Percentiles rank a stretch among this genome's conserved stretches.
These are phyloP conservation scores for Earliella scabrosa DNA, from an alignment of 1,284 basidiomycete species.

Conservation along the genomic window DNA sequence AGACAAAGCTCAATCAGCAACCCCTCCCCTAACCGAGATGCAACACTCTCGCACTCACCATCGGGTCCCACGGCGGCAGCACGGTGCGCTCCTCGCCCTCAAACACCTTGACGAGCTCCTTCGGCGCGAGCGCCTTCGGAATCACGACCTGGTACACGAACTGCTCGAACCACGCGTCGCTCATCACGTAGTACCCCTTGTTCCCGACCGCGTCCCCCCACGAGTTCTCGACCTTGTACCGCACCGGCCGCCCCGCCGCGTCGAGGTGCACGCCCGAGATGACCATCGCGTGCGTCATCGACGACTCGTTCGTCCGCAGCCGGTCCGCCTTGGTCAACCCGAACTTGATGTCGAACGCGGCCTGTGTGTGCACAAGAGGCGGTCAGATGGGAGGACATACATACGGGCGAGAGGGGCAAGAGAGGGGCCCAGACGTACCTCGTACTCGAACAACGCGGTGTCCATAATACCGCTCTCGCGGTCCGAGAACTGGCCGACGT, in stretches of 20 bases:
- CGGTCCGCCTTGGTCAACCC: constrained; percentile 84
- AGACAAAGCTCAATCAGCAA: neutral
- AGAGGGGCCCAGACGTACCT: no score
- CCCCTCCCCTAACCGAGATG: neutral
- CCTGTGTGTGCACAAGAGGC: constrained; percentile 30
- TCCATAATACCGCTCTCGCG: constrained; percentile 83
- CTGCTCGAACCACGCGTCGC: constrained; percentile 90
- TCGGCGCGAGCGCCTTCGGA: constrained; percentile 78
- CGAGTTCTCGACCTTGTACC: constrained; percentile 95
- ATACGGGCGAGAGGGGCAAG: no score
- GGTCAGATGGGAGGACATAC: neutral
- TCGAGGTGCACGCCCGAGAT: constrained; percentile 93
- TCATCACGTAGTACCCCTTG: constrained; percentile 94
- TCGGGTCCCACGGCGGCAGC: constrained; percentile 89
- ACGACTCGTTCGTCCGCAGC: constrained; percentile 79
- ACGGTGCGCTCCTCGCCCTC: constrained; percentile 68
- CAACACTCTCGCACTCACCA: constrained; percentile 55
- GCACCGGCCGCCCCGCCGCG: constrained; percentile 70
- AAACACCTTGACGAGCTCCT: constrained; percentile 81
- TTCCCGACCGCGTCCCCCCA: constrained; percentile 87
- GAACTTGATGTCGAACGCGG: constrained; percentile 61
- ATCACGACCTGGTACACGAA: constrained; percentile 91
- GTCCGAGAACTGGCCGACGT: constrained; percentile 83
- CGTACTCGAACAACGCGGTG: constrained; percentile 80
- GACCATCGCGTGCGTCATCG: constrained; percentile 95